These are phyloP conservation scores for Dothideomycetes sp. DNA, from an alignment of 2,329 filamentous ascomycete genomes.

Conservation along the genomic window DNA sequence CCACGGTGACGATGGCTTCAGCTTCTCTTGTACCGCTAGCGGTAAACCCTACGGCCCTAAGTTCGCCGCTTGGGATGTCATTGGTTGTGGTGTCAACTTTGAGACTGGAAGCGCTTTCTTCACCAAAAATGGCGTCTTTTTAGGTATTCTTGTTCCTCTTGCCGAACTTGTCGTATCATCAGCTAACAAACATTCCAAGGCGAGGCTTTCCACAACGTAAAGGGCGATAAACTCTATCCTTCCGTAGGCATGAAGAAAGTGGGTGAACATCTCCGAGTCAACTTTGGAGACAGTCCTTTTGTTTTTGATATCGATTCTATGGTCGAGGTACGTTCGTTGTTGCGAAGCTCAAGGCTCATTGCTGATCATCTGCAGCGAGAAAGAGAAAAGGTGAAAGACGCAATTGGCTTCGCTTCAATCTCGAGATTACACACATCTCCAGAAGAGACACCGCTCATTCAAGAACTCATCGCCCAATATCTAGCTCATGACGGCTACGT, in stretches of 20 bases:
- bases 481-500: slow-evolving; percentile 92
- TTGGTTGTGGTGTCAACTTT: slow-evolving; percentile 59
- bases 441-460: slow-evolving; percentile 68
- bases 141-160: slow-evolving; percentile 37
- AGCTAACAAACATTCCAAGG: slow-evolving; percentile 40
- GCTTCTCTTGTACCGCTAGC: slow-evolving; percentile 50
- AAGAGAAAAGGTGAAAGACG: slow-evolving; percentile 46
- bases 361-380: slow-evolving; percentile 43
- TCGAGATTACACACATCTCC: slow-evolving; percentile 52
- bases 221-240: slow-evolving; percentile 52
- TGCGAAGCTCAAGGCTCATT: not conserved
- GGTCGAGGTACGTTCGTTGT: slow-evolving; percentile 61
- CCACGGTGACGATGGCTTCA: slow-evolving; percentile 56
- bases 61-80: slow-evolving; percentile 49
- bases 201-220: slow-evolving; percentile 59
- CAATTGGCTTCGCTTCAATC: slow-evolving; percentile 54
- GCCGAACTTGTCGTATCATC: no score
- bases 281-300: slow-evolving; percentile 65
- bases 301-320: slow-evolving; percentile 84
- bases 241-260: slow-evolving; percentile 59
- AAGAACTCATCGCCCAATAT: slow-evolving; percentile 78
- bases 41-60: slow-evolving; percentile 52
- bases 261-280: slow-evolving; percentile 48
- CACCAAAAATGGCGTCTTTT: slow-evolving; percentile 52
- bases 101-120: slow-evolving; percentile 53